phyloP scores from a whole-genome alignment of 1,284 basidiomycete genomes.

The Gymnopus androsaceus region DNA sequence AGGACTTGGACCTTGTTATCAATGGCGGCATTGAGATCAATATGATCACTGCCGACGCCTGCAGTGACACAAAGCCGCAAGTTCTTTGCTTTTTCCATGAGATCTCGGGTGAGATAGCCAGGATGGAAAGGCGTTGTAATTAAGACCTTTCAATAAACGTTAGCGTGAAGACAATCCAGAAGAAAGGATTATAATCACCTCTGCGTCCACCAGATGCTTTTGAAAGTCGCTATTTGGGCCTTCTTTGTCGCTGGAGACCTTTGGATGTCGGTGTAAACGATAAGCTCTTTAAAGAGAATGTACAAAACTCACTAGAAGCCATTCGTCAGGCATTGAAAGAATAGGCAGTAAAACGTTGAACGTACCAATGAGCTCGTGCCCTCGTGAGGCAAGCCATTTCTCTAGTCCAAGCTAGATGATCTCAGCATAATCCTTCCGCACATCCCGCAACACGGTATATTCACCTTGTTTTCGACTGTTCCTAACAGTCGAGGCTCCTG shows the following conservation, averaged over 20 bases:
- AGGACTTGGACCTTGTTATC: slow-evolving; percentile 81
- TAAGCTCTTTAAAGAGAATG: neutral
- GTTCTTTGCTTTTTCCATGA: slow-evolving; percentile 83
- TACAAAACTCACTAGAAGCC: slow-evolving; percentile 4
- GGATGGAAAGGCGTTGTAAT: slow-evolving; percentile 96
- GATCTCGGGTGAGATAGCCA: slow-evolving; percentile 83
- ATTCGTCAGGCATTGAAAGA: neutral
- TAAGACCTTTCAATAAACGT: slow-evolving; percentile 60
- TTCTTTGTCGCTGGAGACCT: slow-evolving; percentile 67
- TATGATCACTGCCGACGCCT: slow-evolving; percentile 92
- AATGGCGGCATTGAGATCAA: slow-evolving; percentile 89
- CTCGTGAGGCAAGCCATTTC: slow-evolving; percentile 72
- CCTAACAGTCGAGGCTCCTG: slow-evolving; percentile 86
- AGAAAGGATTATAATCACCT: slow-evolving; percentile 23
- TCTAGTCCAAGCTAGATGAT: slow-evolving; percentile 67
- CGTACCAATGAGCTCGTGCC: slow-evolving; percentile 76
- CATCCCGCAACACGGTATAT: slow-evolving; percentile 24
- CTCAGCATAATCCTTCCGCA: neutral
- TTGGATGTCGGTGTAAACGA: slow-evolving; percentile 1
- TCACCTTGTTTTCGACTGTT: slow-evolving; percentile 84
- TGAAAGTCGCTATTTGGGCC: slow-evolving; percentile 84
- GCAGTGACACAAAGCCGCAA: slow-evolving; percentile 92
- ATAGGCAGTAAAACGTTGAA: slow-evolving; percentile 47
- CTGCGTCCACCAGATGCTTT: slow-evolving; percentile 82
- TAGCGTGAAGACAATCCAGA: neutral